Evolutionary conservation across 345 rosid genomes (phyloP), one percentile per base, ranked within the genome.

Genomic region (Euclidium syriacum): DNA sequence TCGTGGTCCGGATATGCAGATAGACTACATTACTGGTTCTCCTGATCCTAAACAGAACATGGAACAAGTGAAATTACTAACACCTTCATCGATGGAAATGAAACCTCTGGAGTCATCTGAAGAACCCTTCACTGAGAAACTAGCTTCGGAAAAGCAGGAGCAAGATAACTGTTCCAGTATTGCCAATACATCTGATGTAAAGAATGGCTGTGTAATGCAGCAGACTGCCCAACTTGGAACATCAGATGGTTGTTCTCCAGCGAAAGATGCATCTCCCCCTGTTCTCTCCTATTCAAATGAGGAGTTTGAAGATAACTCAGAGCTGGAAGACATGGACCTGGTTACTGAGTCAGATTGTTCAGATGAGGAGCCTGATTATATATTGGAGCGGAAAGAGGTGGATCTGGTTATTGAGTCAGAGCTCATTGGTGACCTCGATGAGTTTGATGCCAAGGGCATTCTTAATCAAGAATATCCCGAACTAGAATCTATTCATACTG

Each of bases 261-360:
- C 41, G 65, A 58, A 53, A 30, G 64, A 32, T 49, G 71, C 22
- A 49, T 75, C 66, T 52, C 16, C 44, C 14, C 40, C 52, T 22
- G 68, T 41, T 51, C 58, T 39, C 22, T 59, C 56, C 19, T 47
- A 36, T 47, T 56, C 49, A 36, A 47, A 26, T 49, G 58, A 40
- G 65, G 52, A 58, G 59, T 29, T 41, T 16, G 65, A 40, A 32
- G 72, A 67, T 60, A 41, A 59, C 48, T 60, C 55, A 52, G 73
- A 52, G 54, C 40, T 68, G 47, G 67, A 60, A 33, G 73, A 69
- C 41, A 69, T 69, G 73, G 73, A 69, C 17, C 40, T 69, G 55
- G 67, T 52, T 43, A 69, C 73, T 43, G 73, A 69, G 35, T 69
- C 73, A 19, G 75, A 59, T 70, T 66, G 70, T 32, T 35, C 32